Base-by-base conservation (phyloP, 306 rosid species). In the Aeschynomene evenia region DNA sequence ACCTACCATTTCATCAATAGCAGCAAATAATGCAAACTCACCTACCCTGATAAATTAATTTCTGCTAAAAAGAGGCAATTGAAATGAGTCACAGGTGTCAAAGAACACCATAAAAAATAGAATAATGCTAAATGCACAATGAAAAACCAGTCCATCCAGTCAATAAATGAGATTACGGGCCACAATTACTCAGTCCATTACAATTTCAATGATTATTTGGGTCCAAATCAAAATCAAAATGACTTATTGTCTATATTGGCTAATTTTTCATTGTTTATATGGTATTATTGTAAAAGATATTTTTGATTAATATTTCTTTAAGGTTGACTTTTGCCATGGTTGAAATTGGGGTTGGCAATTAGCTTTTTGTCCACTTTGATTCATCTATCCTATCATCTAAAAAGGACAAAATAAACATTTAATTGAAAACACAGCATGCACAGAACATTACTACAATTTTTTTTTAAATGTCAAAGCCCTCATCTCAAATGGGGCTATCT, bases 281-380 rank as follows among this genome's bases (percentile, higher is more conserved):
- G n/a, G n/a, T n/a, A n/a, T n/a, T n/a, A n/a, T n/a, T n/a, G n/a
- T n/a, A n/a, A n/a, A n/a, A n/a, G n/a, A n/a, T n/a, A n/a, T n/a
- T n/a, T n/a, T n/a, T 23, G 36, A 77, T 23, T 31, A 62, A 45
- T 52, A 76, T 64, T 85, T 87, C 73, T 82, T 84, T 81, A 83
- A 76, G 85, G 95, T 87, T 87, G 92, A 89, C 96, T 81, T 66
- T 68, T 83, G 78, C 78, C 75, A 69, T 77, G 50, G 86, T 80
- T 87, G 84, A 82, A 86, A 77, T 78, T 54, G 51, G 31, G 63
- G 59, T 77, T 62, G 73, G 77, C 84, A 79, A 82, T 82, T 78
- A 68, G 84, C 73, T 63, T 13, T 71, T 72, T 92, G 91, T 88
- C 86, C 75, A 83, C 63, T 66, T 73, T 66, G 76, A 70, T 65